Percentiles rank a stretch among this genome's conserved stretches.
phyloP scores from a whole-genome alignment of 169 alveolate species.

The Condylostoma magnum region DNA sequence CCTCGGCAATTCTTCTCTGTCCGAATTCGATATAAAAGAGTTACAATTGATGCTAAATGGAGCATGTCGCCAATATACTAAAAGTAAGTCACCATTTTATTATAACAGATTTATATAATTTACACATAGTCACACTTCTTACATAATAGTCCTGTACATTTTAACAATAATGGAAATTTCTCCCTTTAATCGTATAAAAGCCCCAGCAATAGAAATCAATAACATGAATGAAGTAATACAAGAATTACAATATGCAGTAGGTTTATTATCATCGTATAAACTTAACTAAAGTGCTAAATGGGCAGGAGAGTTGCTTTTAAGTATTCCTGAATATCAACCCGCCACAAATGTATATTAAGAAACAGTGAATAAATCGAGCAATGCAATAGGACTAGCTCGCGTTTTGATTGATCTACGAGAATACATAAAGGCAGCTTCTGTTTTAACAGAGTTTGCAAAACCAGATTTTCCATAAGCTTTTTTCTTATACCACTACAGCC shows the following conservation, averaged over 20 bases:
- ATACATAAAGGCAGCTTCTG: slow-evolving; percentile 72
- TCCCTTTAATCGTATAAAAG: slow-evolving; percentile 16
- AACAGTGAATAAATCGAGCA: slow-evolving; percentile 43
- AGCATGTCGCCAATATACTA: slow-evolving; percentile 96
- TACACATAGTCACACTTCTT: too few relatives aligned
- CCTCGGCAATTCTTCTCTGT: slow-evolving; percentile 90
- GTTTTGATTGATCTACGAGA: slow-evolving; percentile 76
- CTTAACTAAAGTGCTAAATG: slow-evolving; percentile 53
- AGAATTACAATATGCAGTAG: slow-evolving; percentile 46
- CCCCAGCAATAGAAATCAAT: slow-evolving; percentile 12
- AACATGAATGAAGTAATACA: slow-evolving; percentile 28
- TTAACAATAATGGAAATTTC: slow-evolving; percentile 19
- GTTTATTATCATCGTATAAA: slow-evolving; percentile 40
- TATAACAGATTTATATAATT: too few relatives aligned
- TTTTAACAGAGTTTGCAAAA: slow-evolving; percentile 53
- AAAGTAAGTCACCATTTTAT: too few relatives aligned
- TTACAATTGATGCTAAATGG: slow-evolving; percentile 89
- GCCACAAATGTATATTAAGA: slow-evolving; percentile 8
- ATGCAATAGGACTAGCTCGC: slow-evolving; percentile 61
- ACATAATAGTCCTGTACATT: too few relatives aligned
- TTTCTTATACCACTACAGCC: slow-evolving; percentile 68
- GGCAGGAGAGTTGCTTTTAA: slow-evolving; percentile 52
- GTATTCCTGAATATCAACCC: slow-evolving; percentile 17
- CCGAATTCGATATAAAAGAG: slow-evolving; percentile 89
- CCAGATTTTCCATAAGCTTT: slow-evolving; percentile 65